Base-by-base conservation (phyloP, 2,329 filamentous ascomycete genomes). In the Xylariaceae sp. region DNA sequence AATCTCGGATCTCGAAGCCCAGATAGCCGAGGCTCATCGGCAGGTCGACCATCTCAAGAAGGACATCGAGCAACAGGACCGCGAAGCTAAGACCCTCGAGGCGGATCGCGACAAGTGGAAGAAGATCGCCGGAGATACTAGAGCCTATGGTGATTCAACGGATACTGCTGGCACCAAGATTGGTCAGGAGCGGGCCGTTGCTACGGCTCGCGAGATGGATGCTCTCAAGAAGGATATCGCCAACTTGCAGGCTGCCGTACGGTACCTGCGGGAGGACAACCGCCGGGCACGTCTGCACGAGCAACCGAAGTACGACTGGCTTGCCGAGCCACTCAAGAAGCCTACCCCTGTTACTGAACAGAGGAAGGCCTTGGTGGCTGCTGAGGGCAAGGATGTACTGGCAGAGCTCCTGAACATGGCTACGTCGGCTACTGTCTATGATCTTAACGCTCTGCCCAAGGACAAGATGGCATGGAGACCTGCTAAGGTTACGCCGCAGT, bases 181-280 rank as follows among this genome's bases (percentile, higher is more conserved):
- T 9, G 82, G 84, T 18, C 81, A 87, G 68, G 85, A 89, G 69
- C 82, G 84, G 30, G 85, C 87, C 34, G 86, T 88, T 51, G 84
- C 86, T 3, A 88, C 85, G 1, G 85, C 86, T 34, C 82, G 86
- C 56, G 88, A 93, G 72, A 86, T 92, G 75, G 88, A 92, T 65
- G 78, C 78, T 8, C 82, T 92, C 66, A 85, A 87, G 72, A 80
- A 81, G 66, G 87, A 93, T 61, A 86, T 92, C 67, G 80, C 79
- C 57, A 79, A 78, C 65, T 73, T 88, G 58, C 81, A 89, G 69
- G 81, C 83, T 1, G 85, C 87, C 1, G 83, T 90, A 51, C 80
- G 85, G 9, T 88, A 85, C 71, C 77, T 91, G 35, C 80, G 86
- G 30, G 83, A 88, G 64, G 87, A 90, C 67, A 89, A 84, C 72